These are phyloP conservation scores for Hyphopichia khmerensis DNA, from an alignment of 1,139 yeast species.

Conservation along the genomic window DNA sequence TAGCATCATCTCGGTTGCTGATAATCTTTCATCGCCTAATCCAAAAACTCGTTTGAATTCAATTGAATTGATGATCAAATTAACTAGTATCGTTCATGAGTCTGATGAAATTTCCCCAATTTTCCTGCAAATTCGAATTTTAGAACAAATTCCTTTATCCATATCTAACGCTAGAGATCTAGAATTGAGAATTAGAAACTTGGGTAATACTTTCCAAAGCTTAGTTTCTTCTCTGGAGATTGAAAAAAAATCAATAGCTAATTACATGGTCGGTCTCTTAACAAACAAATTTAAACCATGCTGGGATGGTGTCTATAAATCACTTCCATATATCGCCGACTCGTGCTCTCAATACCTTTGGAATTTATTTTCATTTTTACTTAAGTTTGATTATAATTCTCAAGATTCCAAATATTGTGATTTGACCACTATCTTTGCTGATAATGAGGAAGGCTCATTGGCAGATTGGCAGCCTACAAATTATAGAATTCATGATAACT, in stretches of 20 bases:
- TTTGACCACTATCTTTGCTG: background rate
- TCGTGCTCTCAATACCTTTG: slow-evolving; percentile 54
- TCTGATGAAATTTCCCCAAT: slow-evolving; percentile 29
- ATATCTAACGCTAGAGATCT: slow-evolving; percentile 76
- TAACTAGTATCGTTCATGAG: slow-evolving; percentile 23
- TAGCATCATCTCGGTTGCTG: slow-evolving; percentile 6
- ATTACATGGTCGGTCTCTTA: slow-evolving; percentile 70
- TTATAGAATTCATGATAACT: slow-evolving; percentile 26
- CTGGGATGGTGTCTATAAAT: slow-evolving; percentile 74
- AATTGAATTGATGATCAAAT: slow-evolving; percentile 34
- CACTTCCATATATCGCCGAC: slow-evolving; percentile 47
- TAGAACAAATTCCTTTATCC: slow-evolving; percentile 73
- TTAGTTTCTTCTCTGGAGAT: slow-evolving; percentile 29
- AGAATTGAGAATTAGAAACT: slow-evolving; percentile 62
- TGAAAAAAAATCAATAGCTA: slow-evolving; percentile 46
- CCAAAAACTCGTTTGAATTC: slow-evolving; percentile 48
- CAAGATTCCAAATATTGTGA: slow-evolving; percentile 19
- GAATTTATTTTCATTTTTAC: slow-evolving; percentile 48
- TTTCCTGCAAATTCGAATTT: slow-evolving; percentile 45
- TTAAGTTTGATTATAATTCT: slow-evolving; percentile 27
- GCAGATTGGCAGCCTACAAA: slow-evolving; percentile 34
- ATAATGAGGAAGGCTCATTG: slow-evolving; percentile 16
- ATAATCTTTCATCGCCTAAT: slow-evolving; percentile 46
- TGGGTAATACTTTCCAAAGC: slow-evolving; percentile 51
- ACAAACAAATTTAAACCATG: slow-evolving; percentile 80